Evolutionary conservation across 2,329 filamentous ascomycete species (phyloP).

Genomic region (Ophiostoma himal-ulmi): DNA sequence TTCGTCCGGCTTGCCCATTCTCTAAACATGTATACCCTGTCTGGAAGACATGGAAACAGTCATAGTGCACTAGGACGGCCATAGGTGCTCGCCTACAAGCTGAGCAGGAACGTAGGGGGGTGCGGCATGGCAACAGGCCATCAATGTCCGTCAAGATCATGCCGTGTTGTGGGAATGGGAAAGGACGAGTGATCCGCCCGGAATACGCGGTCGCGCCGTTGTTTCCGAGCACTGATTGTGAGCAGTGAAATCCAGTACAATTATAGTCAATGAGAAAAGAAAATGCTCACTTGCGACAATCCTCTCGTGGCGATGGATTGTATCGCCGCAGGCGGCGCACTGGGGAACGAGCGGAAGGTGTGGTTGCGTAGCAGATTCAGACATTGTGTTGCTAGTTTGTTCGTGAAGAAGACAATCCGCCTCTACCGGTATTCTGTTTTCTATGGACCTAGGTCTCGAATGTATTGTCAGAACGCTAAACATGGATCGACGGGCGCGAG

Average conservation of each 20-base stretch:
- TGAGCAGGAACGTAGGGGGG: neutral
- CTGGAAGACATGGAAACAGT: constrained; percentile 13
- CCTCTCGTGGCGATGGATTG: neutral
- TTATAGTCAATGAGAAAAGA: neutral
- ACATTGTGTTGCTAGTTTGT: neutral
- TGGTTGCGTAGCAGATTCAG: neutral
- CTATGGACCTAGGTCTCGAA: no score
- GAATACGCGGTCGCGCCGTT: neutral
- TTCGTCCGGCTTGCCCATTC: neutral
- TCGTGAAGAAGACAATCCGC: neutral
- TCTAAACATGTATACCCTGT: neutral
- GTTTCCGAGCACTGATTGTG: constrained; percentile 1
- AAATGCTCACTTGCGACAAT: neutral
- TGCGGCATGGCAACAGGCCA: neutral
- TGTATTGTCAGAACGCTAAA: no score
- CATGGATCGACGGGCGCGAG: no score
- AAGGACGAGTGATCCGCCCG: neutral
- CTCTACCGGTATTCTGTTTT: no score
- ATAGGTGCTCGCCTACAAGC: neutral
- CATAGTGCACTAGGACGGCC: constrained; percentile 11
- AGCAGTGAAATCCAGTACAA: neutral
- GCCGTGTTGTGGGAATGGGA: constrained; percentile 1
- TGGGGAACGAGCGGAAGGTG: neutral
- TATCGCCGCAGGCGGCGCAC: neutral
- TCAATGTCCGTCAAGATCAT: neutral